Base-by-base conservation (phyloP, 768 basidiomycete genomes). In the Hortiboletus flavorubellus region DNA sequence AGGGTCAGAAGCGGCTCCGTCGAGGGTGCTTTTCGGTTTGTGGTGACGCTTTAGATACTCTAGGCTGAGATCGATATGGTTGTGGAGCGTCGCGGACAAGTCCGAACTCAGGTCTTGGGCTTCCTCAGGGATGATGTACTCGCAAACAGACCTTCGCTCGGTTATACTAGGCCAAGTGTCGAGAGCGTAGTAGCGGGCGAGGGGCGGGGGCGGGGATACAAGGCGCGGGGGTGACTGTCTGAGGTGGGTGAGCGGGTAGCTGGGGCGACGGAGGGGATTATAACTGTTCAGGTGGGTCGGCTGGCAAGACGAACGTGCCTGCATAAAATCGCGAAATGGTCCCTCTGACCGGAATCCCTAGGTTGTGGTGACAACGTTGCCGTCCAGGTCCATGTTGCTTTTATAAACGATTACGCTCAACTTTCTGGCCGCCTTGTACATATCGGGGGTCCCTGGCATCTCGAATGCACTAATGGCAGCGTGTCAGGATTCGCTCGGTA, bases 11-110 rank as follows among this genome's bases (percentile, higher is more conserved):
- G 74, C 62, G 44, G 78, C 74, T 56, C 82, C 78, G 44, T 72
- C 58, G 62, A 69, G 74, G 51, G 75, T 69, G 18, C 74, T 61
- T 49, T 78, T 77, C 46, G 80, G 79, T 65, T 75, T 79, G 76
- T 85, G 85, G 75, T 85, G 85, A 74, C 85, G 84, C 75, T 83
- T 78, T 71, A 77, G 77, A 65, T 73, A 72, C 60, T 79, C 76
- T 46, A 62, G 51, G 59, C 65, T 68, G 62, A 69, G 62, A 71
- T 71, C 71, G 61, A 72, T 71, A 59, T 56, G 65, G 15, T 55
- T 59, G 50, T 70, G 70, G 57, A 63, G 60, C 21, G 71, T 54
- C 41, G 64, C 69, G 71, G 69, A 49, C 71, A 72, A 68, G 60
- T 69, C 70, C 71, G 70, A 72, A 51, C 46, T 56, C 16, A 59